Evolutionary conservation across 805 yeast species (phyloP), one percentile per base, ranked within the genome.

Genomic region (Lipomyces sp.): DNA sequence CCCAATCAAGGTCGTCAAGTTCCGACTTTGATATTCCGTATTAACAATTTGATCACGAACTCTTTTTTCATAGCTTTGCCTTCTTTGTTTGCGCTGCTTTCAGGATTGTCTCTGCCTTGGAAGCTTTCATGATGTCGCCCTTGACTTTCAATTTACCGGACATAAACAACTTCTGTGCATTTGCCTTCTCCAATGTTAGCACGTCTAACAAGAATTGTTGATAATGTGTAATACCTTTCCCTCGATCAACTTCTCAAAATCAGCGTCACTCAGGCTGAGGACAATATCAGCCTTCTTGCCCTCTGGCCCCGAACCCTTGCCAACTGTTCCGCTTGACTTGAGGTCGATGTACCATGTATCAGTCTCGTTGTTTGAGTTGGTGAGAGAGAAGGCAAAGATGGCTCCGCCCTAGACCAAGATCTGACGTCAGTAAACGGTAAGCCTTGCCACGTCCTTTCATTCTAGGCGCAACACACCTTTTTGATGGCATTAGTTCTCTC

Each of bases 51-150:
- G n/a, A 5, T 4, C 4, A 15, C 24, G 24, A 15, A 10, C 8
- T 7, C 15, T 42, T 15, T 11, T 10, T 10, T 51, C 66, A 71
- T 39, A 72, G 61, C 67, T 72, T 72, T 30, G 73, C 67, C 61
- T 70, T 69, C 42, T 59, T 59, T 15, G 63, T 59, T 63, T 65
- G 69, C 45, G 73, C 74, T 3, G 69, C 54, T 51, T 72, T 70
- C 37, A 72, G 48, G n/a, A 71, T 66, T n/a, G 69, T 54, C 65
- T 72, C 73, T 13, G 63, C 72, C 37, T 63, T 85, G 56, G 93
- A 85, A 63, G 96, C 96, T 83, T 91, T 91, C 93, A 89, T 89
- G 80, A 91, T 88, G 81, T 92, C 90, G 71, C 97, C 97, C 82
- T 88, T 90, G 71, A 91, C 87, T 83, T 90, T 90, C 78, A 91